Percentiles rank a stretch among this genome's conserved stretches.
Conservation (phyloP, 768 basidiomycete species). For the Podaxis sp. region DNA sequence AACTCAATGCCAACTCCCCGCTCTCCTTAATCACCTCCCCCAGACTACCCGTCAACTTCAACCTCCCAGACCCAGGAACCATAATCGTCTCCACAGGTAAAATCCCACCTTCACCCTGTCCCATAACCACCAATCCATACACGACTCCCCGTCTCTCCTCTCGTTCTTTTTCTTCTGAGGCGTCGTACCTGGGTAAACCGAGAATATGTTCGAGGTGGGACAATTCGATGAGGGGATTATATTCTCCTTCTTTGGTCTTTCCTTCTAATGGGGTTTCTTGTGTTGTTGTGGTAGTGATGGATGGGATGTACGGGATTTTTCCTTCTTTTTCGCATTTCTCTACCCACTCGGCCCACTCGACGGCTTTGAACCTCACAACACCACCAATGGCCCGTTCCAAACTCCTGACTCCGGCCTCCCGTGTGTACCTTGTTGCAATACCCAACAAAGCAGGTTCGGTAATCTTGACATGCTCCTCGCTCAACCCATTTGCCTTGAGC, state of each 20-base stretch:
- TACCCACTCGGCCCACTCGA: slow-evolving; percentile 77
- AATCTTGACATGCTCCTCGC: slow-evolving; percentile 54
- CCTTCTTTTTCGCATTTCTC: slow-evolving; percentile 31
- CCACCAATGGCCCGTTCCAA: slow-evolving; percentile 84
- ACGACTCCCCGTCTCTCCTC: slow-evolving; percentile 73
- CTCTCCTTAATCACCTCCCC: slow-evolving; percentile 92
- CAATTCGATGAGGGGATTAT: slow-evolving; percentile 56
- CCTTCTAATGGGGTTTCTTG: not conserved
- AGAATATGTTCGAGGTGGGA: slow-evolving; percentile 80
- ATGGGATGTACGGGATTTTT: not conserved
- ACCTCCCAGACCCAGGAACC: slow-evolving; percentile 67
- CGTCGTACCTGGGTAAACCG: slow-evolving; percentile 76
- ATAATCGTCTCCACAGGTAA: slow-evolving; percentile 80
- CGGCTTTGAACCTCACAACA: slow-evolving; percentile 89
- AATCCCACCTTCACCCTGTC: slow-evolving; percentile 82
- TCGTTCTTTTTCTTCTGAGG: slow-evolving; percentile 66
- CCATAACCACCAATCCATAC: slow-evolving; percentile 85
- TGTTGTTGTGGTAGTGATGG: not conserved
- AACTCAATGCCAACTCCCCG: slow-evolving; percentile 84
- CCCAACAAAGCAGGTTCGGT: slow-evolving; percentile 67
- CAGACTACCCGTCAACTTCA: slow-evolving; percentile 79
- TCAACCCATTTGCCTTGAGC: slow-evolving; percentile 70
- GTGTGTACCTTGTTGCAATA: slow-evolving; percentile 76
- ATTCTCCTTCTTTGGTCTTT: slow-evolving; percentile 28
- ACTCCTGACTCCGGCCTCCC: slow-evolving; percentile 90